Percentiles rank a stretch among this genome's conserved stretches.
phyloP scores from a whole-genome alignment of 2,329 filamentous ascomycete genomes.

The Neoarthrinium moseri region DNA sequence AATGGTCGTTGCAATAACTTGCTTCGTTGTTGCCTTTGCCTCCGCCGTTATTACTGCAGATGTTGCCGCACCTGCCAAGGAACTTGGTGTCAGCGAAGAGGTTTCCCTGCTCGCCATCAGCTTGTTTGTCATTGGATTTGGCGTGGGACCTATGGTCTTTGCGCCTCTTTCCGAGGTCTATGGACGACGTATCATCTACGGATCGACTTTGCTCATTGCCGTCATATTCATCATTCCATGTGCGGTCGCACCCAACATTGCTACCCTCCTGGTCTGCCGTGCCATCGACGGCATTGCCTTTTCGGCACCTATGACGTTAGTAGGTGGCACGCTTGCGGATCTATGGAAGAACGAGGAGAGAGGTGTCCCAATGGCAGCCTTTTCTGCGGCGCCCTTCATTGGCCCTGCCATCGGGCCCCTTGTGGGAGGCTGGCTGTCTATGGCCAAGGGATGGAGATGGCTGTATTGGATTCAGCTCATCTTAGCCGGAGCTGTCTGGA shows the following conservation, averaged over 20 bases:
- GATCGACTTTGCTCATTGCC: slow-evolving; percentile 64
- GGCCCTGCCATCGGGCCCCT: slow-evolving; percentile 78
- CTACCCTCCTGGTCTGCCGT: slow-evolving; percentile 72
- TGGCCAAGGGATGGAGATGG: slow-evolving; percentile 75
- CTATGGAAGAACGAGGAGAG: slow-evolving; percentile 83
- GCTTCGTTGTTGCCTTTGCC: slow-evolving; percentile 70
- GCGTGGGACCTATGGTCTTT: slow-evolving; percentile 77
- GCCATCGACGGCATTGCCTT: slow-evolving; percentile 81
- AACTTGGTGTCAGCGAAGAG: slow-evolving; percentile 70
- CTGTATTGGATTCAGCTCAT: slow-evolving; percentile 88
- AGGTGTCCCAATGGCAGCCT: slow-evolving; percentile 84
- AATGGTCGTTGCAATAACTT: slow-evolving; percentile 77
- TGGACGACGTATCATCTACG: slow-evolving; percentile 73
- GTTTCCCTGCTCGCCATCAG: slow-evolving; percentile 71
- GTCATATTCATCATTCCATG: slow-evolving; percentile 80
- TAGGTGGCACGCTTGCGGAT: slow-evolving; percentile 79
- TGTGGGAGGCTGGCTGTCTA: slow-evolving; percentile 72
- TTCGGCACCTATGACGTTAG: slow-evolving; percentile 82
- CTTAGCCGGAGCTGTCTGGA: slow-evolving; percentile 65
- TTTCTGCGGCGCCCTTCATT: slow-evolving; percentile 79
- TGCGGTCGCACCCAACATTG: slow-evolving; percentile 73
- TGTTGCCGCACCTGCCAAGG: slow-evolving; percentile 59
- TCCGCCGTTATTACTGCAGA: slow-evolving; percentile 79
- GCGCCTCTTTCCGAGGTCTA: slow-evolving; percentile 76
- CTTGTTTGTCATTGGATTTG: slow-evolving; percentile 80